Evolutionary conservation across 805 yeast genomes (phyloP).

Genomic region (Starmerella potacharoeniae): DNA sequence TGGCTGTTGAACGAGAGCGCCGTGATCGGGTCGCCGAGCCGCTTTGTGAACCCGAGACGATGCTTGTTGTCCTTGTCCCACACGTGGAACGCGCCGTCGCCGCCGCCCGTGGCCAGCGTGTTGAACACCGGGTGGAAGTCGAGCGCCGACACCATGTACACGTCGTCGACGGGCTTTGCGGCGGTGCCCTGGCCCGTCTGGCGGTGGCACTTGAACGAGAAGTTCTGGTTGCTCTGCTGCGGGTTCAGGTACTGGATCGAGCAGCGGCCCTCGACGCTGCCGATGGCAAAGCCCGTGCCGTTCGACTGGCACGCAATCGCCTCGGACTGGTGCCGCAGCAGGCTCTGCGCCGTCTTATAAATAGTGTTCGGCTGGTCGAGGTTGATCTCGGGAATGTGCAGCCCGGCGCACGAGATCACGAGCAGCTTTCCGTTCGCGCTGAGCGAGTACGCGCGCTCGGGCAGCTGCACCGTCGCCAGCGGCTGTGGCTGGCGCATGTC

Average conservation of each 20-base stretch:
- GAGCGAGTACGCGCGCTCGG: slow-evolving; percentile 87
- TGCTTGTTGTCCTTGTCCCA: slow-evolving; percentile 95
- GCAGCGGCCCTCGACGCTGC: slow-evolving; percentile 91
- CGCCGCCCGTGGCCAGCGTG: slow-evolving; percentile 86
- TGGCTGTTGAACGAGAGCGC: slow-evolving; percentile 69
- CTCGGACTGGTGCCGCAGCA: slow-evolving; percentile 83
- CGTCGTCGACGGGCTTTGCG: slow-evolving; percentile 45
- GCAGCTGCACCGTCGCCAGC: slow-evolving; percentile 65
- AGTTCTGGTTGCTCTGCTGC: slow-evolving; percentile 45
- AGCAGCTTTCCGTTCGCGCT: slow-evolving; percentile 68
- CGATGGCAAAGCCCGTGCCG: slow-evolving; percentile 87
- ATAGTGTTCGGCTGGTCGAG: slow-evolving; percentile 67
- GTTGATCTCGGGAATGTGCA: slow-evolving; percentile 67
- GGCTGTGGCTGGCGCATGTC: slow-evolving; percentile 75
- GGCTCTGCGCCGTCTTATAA: slow-evolving; percentile 60
- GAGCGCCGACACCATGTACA: slow-evolving; percentile 71
- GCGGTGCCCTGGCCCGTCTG: slow-evolving; percentile 41
- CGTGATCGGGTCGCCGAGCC: slow-evolving; percentile 48
- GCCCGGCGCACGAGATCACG: slow-evolving; percentile 90
- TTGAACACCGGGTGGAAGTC: slow-evolving; percentile 83
- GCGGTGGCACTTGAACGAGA: slow-evolving; percentile 92
- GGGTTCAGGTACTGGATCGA: slow-evolving; percentile 89
- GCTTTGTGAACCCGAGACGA: slow-evolving; percentile 65
- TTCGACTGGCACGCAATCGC: slow-evolving; percentile 73
- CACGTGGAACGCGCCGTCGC: slow-evolving; percentile 85